Percentiles rank a stretch among this genome's conserved stretches.
phyloP scores from a whole-genome alignment of 306 rosid species.

The Rosa persica region DNA sequence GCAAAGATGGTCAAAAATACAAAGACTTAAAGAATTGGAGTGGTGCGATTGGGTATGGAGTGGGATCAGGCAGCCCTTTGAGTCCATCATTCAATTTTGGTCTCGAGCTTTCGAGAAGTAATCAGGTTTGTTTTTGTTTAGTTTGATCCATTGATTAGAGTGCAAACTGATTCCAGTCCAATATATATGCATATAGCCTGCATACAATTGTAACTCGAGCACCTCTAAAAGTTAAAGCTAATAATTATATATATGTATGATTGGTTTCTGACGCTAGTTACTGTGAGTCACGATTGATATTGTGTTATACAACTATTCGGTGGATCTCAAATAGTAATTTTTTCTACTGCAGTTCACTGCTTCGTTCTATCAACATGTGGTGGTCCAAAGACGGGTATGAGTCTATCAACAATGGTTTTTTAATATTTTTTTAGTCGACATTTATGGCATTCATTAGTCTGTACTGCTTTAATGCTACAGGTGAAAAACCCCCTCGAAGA shows the following conservation, averaged over 20 bases:
- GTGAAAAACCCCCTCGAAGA: slow-evolving; percentile 90
- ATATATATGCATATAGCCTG: neutral
- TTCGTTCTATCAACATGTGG: slow-evolving; percentile 94
- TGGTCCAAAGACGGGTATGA: slow-evolving; percentile 93
- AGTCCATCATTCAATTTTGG: slow-evolving; percentile 86
- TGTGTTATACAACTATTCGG: neutral
- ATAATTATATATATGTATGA: neutral
- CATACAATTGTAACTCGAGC: neutral
- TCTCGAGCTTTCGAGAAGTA: slow-evolving; percentile 79
- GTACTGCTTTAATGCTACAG: slow-evolving; percentile 50
- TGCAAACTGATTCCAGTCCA: neutral
- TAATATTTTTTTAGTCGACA: neutral
- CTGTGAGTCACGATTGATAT: neutral
- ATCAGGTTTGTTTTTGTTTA: slow-evolving; percentile 51
- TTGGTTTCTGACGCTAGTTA: neutral
- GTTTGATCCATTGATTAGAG: slow-evolving; percentile 21
- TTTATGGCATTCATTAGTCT: slow-evolving; percentile 21
- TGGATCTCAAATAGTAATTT: slow-evolving; percentile 27
- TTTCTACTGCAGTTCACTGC: slow-evolving; percentile 76
- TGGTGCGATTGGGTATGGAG: slow-evolving; percentile 82
- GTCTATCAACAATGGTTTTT: slow-evolving; percentile 25
- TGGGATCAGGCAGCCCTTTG: slow-evolving; percentile 86
- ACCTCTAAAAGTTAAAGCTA: neutral
- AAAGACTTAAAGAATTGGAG: slow-evolving; percentile 82
- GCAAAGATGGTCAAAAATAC: slow-evolving; percentile 39